A percentile compares a stretch with the other conserved stretches of the same genome.
phyloP scores from a whole-genome alignment of 2,329 filamentous ascomycete species.

The Exophiala lecanii-corni region DNA sequence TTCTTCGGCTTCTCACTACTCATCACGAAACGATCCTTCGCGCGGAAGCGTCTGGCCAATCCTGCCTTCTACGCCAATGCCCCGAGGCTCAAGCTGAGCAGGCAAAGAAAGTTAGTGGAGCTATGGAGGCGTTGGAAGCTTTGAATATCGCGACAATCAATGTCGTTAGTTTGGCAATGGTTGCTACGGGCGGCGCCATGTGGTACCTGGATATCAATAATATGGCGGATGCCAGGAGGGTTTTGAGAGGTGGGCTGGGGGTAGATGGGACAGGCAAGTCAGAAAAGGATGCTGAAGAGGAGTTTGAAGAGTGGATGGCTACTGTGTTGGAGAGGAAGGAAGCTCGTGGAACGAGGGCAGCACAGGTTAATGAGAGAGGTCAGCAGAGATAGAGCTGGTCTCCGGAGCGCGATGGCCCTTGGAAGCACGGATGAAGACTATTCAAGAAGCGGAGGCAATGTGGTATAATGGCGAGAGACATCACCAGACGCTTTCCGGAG shows the following conservation, averaged over 20 bases:
- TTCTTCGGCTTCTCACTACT: slow-evolving; percentile 70
- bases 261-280: slow-evolving; percentile 53
- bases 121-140: slow-evolving; percentile 73
- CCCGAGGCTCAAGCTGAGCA: slow-evolving; percentile 37
- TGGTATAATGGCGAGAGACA: no score
- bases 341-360: slow-evolving; percentile 23
- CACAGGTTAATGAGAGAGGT: slow-evolving; percentile 18
- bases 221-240: slow-evolving; percentile 60
- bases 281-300: slow-evolving; percentile 48
- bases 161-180: slow-evolving; percentile 68
- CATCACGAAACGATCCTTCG: slow-evolving; percentile 66
- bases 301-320: slow-evolving; percentile 52
- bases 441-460: no score
- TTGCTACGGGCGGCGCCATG: slow-evolving; percentile 66
- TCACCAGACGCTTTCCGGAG: no score
- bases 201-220: slow-evolving; percentile 74
- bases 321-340: slow-evolving; percentile 47
- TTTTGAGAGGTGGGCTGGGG: slow-evolving; percentile 54
- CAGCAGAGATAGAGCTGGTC: slow-evolving; percentile 12
- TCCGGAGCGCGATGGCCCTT: no score
- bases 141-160: slow-evolving; percentile 84
- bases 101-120: slow-evolving; percentile 51
- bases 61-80: slow-evolving; percentile 65
- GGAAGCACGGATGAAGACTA: no score
- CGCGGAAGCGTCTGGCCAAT: slow-evolving; percentile 56